Evolutionary conservation across 23 red algal species (phyloP).

Genomic region (Chondrus crispus): DNA sequence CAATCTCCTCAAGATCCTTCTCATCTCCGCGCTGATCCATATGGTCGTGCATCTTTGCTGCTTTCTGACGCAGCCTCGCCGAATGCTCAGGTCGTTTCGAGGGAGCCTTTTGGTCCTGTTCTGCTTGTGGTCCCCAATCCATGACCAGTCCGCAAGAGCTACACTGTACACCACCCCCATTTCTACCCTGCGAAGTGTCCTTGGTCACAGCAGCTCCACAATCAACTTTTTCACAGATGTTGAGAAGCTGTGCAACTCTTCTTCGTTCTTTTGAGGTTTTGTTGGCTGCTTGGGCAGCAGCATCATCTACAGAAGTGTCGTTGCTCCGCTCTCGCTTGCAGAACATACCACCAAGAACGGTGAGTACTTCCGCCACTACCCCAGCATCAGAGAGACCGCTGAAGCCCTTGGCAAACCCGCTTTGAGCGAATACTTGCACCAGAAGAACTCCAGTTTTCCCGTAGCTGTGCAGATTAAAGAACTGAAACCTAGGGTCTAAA

Average conservation of each 20-base stretch:
- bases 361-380: slow-evolving; percentile 23
- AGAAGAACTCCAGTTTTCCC: slow-evolving; percentile 50
- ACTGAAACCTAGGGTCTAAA: slow-evolving; percentile 58
- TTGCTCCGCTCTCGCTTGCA: too few relatives aligned
- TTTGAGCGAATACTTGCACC: slow-evolving; percentile 38
- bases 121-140: too few relatives aligned
- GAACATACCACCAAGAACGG: slow-evolving; percentile 50
- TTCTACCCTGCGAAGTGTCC: not conserved
- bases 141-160: slow-evolving; percentile 5
- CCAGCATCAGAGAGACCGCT: slow-evolving; percentile 26
- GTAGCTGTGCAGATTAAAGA: slow-evolving; percentile 61
- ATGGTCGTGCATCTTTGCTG: not conserved
- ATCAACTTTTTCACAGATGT: slow-evolving; percentile 42
- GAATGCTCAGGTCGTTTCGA: not conserved
- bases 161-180: not conserved
- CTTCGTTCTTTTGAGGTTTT: not conserved
- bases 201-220: not conserved
- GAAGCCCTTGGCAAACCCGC: slow-evolving; percentile 39
- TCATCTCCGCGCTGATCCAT: too few relatives aligned
- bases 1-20: not conserved
- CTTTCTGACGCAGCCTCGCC: not conserved
- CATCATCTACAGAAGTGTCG: not conserved
- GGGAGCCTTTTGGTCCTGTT: not conserved
- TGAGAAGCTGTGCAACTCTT: not conserved
- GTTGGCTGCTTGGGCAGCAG: not conserved